phyloP scores from a whole-genome alignment of 2,329 filamentous ascomycete species.

The Colletotrichum lini region DNA sequence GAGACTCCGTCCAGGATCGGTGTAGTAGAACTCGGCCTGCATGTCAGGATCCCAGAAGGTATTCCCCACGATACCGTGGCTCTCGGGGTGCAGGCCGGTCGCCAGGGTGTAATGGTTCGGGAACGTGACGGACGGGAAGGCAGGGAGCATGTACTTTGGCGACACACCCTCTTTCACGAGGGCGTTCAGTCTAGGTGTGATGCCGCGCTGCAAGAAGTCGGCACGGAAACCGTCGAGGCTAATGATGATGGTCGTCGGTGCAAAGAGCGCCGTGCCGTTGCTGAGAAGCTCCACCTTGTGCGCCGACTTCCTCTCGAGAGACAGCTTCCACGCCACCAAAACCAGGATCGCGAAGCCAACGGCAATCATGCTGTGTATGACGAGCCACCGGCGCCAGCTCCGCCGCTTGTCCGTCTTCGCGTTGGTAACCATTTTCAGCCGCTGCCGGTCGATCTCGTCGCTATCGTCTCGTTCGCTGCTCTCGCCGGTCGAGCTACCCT shows the following conservation, averaged over 20 bases:
- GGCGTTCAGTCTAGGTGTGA: slow-evolving; percentile 86
- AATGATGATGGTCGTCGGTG: slow-evolving; percentile 92
- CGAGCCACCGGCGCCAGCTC: slow-evolving; percentile 67
- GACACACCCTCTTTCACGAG: slow-evolving; percentile 89
- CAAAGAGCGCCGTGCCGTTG: slow-evolving; percentile 92
- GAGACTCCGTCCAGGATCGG: slow-evolving; percentile 80
- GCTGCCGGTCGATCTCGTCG: slow-evolving; percentile 69
- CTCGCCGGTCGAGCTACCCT: slow-evolving; percentile 74
- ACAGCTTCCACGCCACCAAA: slow-evolving; percentile 72
- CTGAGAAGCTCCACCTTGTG: slow-evolving; percentile 60
- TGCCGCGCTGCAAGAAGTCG: slow-evolving; percentile 86
- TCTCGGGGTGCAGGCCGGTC: slow-evolving; percentile 92
- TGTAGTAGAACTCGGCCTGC: slow-evolving; percentile 89
- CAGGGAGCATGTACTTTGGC: slow-evolving; percentile 92
- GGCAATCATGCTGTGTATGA: slow-evolving; percentile 67
- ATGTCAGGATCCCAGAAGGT: slow-evolving; percentile 90
- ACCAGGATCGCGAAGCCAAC: slow-evolving; percentile 70
- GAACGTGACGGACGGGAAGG: slow-evolving; percentile 96
- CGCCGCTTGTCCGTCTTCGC: slow-evolving; percentile 64
- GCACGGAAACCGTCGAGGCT: slow-evolving; percentile 97
- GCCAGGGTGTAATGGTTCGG: slow-evolving; percentile 96
- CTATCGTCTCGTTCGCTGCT: slow-evolving; percentile 74
- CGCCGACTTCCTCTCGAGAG: slow-evolving; percentile 58
- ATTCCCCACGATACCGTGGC: slow-evolving; percentile 93
- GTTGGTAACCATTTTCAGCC: slow-evolving; percentile 63